Percentiles rank a stretch among this genome's conserved stretches.
Conservation (phyloP, 1,139 yeast species). For the Yamadazyma oceani region DNA sequence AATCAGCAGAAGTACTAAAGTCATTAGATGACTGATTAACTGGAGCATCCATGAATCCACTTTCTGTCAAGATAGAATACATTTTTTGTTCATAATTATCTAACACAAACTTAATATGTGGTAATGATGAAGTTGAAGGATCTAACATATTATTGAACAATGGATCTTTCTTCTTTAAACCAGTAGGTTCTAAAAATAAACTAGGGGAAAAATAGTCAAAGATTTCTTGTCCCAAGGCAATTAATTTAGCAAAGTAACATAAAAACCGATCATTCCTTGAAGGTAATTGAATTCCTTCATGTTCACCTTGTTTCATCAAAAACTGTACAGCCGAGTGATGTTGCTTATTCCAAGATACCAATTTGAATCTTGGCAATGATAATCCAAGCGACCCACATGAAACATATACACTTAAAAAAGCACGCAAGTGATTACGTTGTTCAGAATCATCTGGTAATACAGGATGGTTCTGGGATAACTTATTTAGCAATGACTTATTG, state of each 20-base stretch:
- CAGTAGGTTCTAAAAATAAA: constrained; percentile 8
- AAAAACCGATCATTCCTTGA: constrained; percentile 33
- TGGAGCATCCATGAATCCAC: constrained; percentile 26
- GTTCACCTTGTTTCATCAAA: constrained; percentile 30
- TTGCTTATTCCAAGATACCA: constrained; percentile 47
- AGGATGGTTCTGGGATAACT: constrained; percentile 15
- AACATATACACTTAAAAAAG: constrained; percentile 47
- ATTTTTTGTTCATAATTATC: constrained; percentile 26
- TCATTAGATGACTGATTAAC: constrained; percentile 8
- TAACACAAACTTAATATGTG: constrained; percentile 16
- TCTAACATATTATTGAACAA: constrained; percentile 18
- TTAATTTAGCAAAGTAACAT: constrained; percentile 38
- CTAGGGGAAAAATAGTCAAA: constrained; percentile 28
- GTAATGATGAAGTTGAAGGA: constrained; percentile 14
- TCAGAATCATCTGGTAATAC: constrained; percentile 27
- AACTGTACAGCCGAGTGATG: constrained; percentile 38
- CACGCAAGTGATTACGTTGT: constrained; percentile 40
- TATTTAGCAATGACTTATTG: constrained; percentile 19
- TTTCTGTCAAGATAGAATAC: constrained; percentile 21
- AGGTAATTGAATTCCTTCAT: constrained; percentile 18
- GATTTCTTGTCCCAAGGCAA: constrained; percentile 46
- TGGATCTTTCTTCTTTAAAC: constrained; percentile 13
- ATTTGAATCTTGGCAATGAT: constrained; percentile 49
- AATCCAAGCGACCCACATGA: constrained; percentile 52
- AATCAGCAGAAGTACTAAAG: constrained; percentile 1